Percentiles rank a stretch among this genome's conserved stretches.
Evolutionary conservation across 129 eudicot genomes (phyloP).

Genomic region (Saussurea involucrata): DNA sequence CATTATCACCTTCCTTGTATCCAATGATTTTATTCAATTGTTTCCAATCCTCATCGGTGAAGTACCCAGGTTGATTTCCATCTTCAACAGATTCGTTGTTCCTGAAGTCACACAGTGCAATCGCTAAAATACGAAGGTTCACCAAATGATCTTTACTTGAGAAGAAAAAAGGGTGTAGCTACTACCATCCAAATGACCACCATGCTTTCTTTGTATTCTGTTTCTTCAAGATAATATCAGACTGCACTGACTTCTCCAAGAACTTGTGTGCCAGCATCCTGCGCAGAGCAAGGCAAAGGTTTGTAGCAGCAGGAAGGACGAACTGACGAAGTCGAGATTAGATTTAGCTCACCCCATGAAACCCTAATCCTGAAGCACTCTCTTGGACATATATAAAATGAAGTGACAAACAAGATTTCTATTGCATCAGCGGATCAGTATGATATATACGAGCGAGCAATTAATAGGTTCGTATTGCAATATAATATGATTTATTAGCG

Average conservation of each 20-base stretch:
- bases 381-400: not conserved
- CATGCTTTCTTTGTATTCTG: slow-evolving; percentile 80
- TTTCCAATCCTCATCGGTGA: slow-evolving; percentile 88
- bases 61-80: slow-evolving; percentile 59
- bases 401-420: not conserved
- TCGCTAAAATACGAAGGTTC: slow-evolving; percentile 8
- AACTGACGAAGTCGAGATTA: not conserved
- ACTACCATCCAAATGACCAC: slow-evolving; percentile 96
- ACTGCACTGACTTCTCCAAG: slow-evolving; percentile 70
- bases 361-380: not conserved
- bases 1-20: slow-evolving; percentile 78
- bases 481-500: not conserved
- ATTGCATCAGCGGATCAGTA: not conserved
- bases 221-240: slow-evolving; percentile 49
- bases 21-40: slow-evolving; percentile 82
- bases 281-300: slow-evolving; percentile 12
- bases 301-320: not conserved
- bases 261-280: slow-evolving; percentile 99
- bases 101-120: slow-evolving; percentile 38
- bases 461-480: not conserved
- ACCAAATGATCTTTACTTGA: not conserved
- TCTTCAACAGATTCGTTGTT: slow-evolving; percentile 52
- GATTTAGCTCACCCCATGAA: not conserved
- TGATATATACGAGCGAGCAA: not conserved
- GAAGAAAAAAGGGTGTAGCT: not conserved